Base-by-base conservation (phyloP, 1,284 basidiomycete species). In the Fomitopsis schrenkii region DNA sequence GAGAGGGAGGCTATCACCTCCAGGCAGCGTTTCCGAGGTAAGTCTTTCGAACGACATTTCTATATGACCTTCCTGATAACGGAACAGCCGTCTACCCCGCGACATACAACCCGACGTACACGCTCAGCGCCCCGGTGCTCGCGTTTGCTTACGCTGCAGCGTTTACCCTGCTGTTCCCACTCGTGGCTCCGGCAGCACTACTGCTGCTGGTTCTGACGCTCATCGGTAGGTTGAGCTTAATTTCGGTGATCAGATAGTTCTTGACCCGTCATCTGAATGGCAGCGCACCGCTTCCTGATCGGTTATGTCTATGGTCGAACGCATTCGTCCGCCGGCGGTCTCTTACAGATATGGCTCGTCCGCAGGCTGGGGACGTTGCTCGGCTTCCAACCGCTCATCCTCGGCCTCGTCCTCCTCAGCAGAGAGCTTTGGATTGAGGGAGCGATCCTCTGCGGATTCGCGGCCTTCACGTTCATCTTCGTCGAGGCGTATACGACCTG, bases 21-120 rank as follows among this genome's bases (percentile, higher is more conserved):
- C 42, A 80, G 92, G 33, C 87, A 93, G 71, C 78, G 82, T n/a
- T 93, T 93, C 76, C 76, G 90, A 77, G 84, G 91, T 91, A 68
- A 65, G 84, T 73, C 41, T 45, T n/a, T 8, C 50, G 53, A 57
- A 33, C 5, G 30, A 40, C 33, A 2, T 33, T 3, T 8, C 36
- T 22, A 19, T 48, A 56, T 60, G 60, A 14, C 28, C 59, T 42
- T 50, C 22, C 45, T 9, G 62, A 59, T 54, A 54, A n/a, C 65
- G 30, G 6, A 26, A 22, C 35, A 92, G 91, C 87, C 65, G 78
- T 87, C 63, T 90, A 88, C 69, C 91, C 91, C n/a, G 78, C 81
- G 61, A 79, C 83, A 28, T 91, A 89, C 69, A 83, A 89, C 64
- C 86, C 88, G 14, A 79, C 86, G 1, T 86, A 83, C 68, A 84